These are phyloP conservation scores for Paramecium tetraurelia DNA, from an alignment of 73 alveolate species.

Conservation along the genomic window DNA sequence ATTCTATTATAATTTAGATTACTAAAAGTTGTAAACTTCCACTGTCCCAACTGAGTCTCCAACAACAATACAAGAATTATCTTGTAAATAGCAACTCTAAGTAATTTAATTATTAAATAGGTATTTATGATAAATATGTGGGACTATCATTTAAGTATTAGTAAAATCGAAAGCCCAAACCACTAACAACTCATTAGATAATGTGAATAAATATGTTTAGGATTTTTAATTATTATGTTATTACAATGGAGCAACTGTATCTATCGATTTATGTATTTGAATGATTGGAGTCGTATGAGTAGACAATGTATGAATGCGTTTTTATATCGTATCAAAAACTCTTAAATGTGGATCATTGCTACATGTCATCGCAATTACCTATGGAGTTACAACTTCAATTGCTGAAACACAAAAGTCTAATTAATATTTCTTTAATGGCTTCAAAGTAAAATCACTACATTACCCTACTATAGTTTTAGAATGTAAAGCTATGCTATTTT, in stretches of 20 bases:
- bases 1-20: background rate
- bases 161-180: slow-evolving; percentile 36
- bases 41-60: slow-evolving; percentile 15
- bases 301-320: slow-evolving; percentile 7
- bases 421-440: slow-evolving; percentile 38
- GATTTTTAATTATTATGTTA: background rate
- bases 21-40: background rate
- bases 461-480: background rate
- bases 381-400: slow-evolving; percentile 13
- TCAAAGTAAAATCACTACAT: slow-evolving; percentile 4
- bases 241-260: background rate
- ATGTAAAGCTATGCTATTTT: background rate
- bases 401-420: slow-evolving; percentile 42
- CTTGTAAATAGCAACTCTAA: background rate
- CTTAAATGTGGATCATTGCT: slow-evolving; percentile 43
- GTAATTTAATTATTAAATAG: background rate
- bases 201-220: background rate
- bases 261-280: background rate
- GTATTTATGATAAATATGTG: slow-evolving; percentile 20
- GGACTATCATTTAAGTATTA: background rate
- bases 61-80: background rate
- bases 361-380: slow-evolving; percentile 25
- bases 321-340: background rate
- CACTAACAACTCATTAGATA: background rate
- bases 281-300: slow-evolving; percentile 19